Evolutionary conservation across 768 basidiomycete genomes (phyloP).

Genomic region (Glaciozyma martinii): DNA sequence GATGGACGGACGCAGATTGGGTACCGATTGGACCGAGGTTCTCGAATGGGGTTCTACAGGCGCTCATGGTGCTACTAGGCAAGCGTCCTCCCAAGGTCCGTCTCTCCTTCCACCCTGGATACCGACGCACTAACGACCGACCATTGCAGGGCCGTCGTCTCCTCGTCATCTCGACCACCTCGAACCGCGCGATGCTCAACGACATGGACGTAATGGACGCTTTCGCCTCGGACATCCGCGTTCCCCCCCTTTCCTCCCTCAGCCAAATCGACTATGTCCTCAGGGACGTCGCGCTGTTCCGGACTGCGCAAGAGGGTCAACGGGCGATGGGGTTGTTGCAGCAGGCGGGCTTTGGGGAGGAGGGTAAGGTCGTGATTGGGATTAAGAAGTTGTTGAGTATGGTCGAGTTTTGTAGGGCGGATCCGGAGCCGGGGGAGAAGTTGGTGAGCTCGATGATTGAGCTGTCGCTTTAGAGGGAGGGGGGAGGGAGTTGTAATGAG

Average conservation of each 20-base stretch:
- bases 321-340: slow-evolving; percentile 58
- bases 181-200: slow-evolving; percentile 69
- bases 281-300: slow-evolving; percentile 69
- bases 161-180: slow-evolving; percentile 84
- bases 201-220: slow-evolving; percentile 82
- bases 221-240: slow-evolving; percentile 78
- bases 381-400: slow-evolving; percentile 87
- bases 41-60: slow-evolving; percentile 85
- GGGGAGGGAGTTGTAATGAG: no score
- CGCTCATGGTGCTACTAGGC: slow-evolving; percentile 75
- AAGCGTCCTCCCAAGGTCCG: slow-evolving; percentile 84
- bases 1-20: slow-evolving; percentile 57
- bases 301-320: slow-evolving; percentile 48
- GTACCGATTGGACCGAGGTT: slow-evolving; percentile 94
- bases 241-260: slow-evolving; percentile 69
- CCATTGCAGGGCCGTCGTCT: slow-evolving; percentile 71
- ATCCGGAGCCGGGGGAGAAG: no score
- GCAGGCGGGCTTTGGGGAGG: slow-evolving; percentile 61
- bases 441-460: no score
- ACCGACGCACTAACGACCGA: neutral
- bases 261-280: slow-evolving; percentile 65
- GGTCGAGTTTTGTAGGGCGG: slow-evolving; percentile 70
- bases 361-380: slow-evolving; percentile 64
- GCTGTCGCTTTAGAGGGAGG: no score
- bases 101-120: neutral